A percentile compares a stretch with the other conserved stretches of the same genome.
Evolutionary conservation across 768 basidiomycete species (phyloP).

Genomic region (Boletus fagicola): DNA sequence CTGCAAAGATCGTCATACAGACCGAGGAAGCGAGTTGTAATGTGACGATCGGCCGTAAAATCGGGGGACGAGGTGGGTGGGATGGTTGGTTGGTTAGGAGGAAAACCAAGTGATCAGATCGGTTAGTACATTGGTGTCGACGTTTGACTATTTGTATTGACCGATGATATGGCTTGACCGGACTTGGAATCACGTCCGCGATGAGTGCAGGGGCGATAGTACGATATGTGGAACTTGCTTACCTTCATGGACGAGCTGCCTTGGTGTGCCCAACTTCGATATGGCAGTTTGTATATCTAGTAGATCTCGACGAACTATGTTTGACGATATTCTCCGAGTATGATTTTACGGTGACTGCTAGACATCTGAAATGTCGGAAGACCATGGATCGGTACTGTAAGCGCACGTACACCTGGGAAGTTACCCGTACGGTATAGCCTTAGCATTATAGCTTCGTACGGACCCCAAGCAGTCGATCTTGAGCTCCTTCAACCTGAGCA

Average conservation of each 20-base stretch:
- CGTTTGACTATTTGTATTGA: neutral
- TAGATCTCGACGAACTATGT: neutral
- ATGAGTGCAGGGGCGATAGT: neutral
- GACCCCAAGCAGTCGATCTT: neutral
- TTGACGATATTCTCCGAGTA: neutral
- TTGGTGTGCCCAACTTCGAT: neutral
- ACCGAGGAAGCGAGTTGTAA: constrained; percentile 26
- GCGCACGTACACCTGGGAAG: neutral
- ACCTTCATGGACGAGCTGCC: neutral
- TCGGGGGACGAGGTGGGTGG: constrained; percentile 52
- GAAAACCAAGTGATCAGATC: neutral
- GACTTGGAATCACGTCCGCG: neutral
- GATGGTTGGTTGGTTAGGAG: constrained; percentile 37
- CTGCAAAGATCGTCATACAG: constrained; percentile 40
- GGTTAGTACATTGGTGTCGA: neutral
- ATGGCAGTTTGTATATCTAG: neutral
- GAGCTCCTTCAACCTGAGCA: neutral
- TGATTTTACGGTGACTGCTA: neutral
- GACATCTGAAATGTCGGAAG: neutral
- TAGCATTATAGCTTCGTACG: neutral
- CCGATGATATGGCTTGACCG: neutral
- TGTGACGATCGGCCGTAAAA: constrained; percentile 10
- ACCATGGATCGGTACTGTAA: neutral
- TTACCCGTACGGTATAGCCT: neutral
- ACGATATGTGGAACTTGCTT: constrained; percentile 1